Base-by-base conservation (phyloP, 352 stramenopile species). In the Pythium vanterpoolii region DNA sequence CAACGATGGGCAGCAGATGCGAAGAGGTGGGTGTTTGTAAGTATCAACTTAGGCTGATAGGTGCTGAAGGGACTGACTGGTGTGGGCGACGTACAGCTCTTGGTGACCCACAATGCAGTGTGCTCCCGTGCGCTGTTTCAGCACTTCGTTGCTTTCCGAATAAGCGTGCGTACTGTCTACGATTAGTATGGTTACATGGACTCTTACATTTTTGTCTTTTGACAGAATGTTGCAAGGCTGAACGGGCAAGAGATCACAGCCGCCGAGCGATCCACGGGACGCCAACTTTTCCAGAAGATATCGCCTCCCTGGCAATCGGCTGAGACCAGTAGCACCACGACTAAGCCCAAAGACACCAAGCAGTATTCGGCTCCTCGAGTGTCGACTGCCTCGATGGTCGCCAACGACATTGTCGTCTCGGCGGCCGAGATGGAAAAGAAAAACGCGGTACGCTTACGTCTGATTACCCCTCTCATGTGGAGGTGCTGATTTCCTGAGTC, bases 231-330 rank as follows among this genome's bases (percentile, higher is more conserved):
- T 4, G 44, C 76, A 36, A 68, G 76, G 1, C 48, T 92, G 10
- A 92, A 92, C 57, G 76, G 79, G 3, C 62, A 79, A 43, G 79
- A 90, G 39, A 77, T 93, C 54, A 76, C 79, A 1, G 19, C 66
- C 7, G 66, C 50, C 0, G 79, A 89, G 34, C 69, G 76, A 13
- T 66, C 72, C 10, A 23, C 76, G 1, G 83, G 80, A 39, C 77
- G 76, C 21, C 71, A 84, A 45, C 68, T 90, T 18, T 90, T 90
- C 40, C 69, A 66, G 11, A 84, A 82, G 47, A 55, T 27, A 11
- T 43, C 4, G 19, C 14, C 40, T 16, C 36, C 50, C 38, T 10
- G 14, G 19, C 49, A 59, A 30, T 18, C 44, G 55, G 0, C 38
- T 5, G 50, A 64, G 23, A 46, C n/a, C n/a, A n/a, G 5, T 8